A percentile compares a stretch with the other conserved stretches of the same genome.
Conservation (phyloP, 495 filamentous ascomycete genomes). For the Margaritispora aquatica region DNA sequence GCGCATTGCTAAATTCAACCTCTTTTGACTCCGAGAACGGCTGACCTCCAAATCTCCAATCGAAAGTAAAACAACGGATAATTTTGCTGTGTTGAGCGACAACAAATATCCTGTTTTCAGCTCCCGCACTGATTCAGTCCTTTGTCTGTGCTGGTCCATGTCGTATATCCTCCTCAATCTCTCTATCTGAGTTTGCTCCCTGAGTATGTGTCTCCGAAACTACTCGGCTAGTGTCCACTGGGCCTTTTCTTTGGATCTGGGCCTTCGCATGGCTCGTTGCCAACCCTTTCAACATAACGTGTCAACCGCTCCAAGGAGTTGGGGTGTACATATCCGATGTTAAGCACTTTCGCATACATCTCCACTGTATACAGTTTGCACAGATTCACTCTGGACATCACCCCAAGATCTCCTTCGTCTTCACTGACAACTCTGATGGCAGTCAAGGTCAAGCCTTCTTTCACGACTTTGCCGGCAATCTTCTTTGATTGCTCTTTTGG, state of each 20-base stretch:
- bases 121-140: too few species aligned
- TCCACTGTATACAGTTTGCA: slow-evolving; percentile 24
- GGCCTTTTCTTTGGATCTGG: background rate
- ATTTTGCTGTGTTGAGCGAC: too few species aligned
- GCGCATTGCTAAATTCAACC: too few species aligned
- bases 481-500: background rate
- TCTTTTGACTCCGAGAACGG: too few species aligned
- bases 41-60: too few species aligned
- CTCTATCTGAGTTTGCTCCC: too few species aligned
- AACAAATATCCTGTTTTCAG: too few species aligned
- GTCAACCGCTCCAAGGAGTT: background rate
- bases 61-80: too few species aligned
- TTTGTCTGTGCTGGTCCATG: too few species aligned
- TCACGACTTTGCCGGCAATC: background rate
- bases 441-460: slow-evolving; percentile 9
- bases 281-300: background rate
- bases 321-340: slow-evolving; percentile 8
- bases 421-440: slow-evolving; percentile 11
- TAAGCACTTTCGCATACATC: slow-evolving; percentile 11
- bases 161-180: too few species aligned
- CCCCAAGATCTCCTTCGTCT: slow-evolving; percentile 3
- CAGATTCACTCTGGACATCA: slow-evolving; percentile 15
- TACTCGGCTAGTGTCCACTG: too few species aligned
- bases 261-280: background rate
- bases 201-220: too few species aligned